These are phyloP conservation scores for Thermothelomyces thermophilus DNA, from an alignment of 2,329 filamentous ascomycete species.

Conservation along the genomic window DNA sequence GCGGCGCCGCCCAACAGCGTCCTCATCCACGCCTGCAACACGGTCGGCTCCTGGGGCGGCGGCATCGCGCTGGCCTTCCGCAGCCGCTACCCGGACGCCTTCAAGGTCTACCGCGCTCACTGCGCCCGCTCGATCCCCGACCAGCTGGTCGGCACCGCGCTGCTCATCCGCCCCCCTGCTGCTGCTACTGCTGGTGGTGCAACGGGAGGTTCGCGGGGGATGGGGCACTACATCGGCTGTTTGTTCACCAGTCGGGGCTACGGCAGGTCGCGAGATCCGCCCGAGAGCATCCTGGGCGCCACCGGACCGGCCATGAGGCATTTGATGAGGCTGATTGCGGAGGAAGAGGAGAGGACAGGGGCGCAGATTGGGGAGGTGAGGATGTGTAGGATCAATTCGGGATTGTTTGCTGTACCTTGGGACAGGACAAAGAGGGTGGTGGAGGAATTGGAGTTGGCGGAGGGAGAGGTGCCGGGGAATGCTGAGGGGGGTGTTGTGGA, in stretches of 20 bases:
- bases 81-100: slow-evolving; percentile 18
- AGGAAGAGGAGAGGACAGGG: slow-evolving; percentile 1
- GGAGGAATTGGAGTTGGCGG: slow-evolving; percentile 14
- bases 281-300: slow-evolving; percentile 9
- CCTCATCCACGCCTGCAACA: slow-evolving; percentile 25
- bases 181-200: not conserved
- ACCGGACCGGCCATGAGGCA: slow-evolving; percentile 18
- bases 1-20: slow-evolving; percentile 15
- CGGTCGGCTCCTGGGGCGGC: slow-evolving; percentile 18
- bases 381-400: slow-evolving; percentile 22
- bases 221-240: slow-evolving; percentile 18
- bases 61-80: slow-evolving; percentile 19
- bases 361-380: slow-evolving; percentile 15
- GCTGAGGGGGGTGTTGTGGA: slow-evolving; percentile 13
- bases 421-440: slow-evolving; percentile 11
- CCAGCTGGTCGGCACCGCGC: slow-evolving; percentile 16
- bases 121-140: slow-evolving; percentile 13
- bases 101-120: slow-evolving; percentile 14
- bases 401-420: slow-evolving; percentile 22
- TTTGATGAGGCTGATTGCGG: slow-evolving; percentile 17
- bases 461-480: slow-evolving; percentile 14
- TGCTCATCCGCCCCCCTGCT: slow-evolving; percentile 19
- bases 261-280: slow-evolving; percentile 14
- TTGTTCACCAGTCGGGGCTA: slow-evolving; percentile 16
- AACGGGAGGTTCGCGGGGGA: not conserved